phyloP scores from a whole-genome alignment of 768 basidiomycete genomes.

The Tylopilus vinaceipallidus region DNA sequence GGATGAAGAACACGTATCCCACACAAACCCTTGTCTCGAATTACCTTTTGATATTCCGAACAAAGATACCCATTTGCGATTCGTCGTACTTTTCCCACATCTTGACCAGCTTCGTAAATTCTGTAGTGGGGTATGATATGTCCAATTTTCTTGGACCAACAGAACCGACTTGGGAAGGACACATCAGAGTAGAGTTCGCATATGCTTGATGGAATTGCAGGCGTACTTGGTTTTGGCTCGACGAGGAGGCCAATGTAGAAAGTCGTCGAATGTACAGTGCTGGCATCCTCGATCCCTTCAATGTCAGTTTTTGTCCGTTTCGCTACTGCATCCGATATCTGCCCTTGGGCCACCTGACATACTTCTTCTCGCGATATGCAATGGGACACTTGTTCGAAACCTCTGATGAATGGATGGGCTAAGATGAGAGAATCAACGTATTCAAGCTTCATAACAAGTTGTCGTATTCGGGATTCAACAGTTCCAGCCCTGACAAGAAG shows the following conservation, averaged over 20 bases:
- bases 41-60: slow-evolving; percentile 91
- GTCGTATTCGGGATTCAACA: slow-evolving; percentile 95
- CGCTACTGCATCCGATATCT: slow-evolving; percentile 68
- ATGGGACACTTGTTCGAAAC: slow-evolving; percentile 84
- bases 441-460: slow-evolving; percentile 97
- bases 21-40: slow-evolving; percentile 12
- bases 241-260: slow-evolving; percentile 96
- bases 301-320: slow-evolving; percentile 78
- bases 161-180: slow-evolving; percentile 56
- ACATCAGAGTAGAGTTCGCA: slow-evolving; percentile 14
- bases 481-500: slow-evolving; percentile 75
- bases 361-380: slow-evolving; percentile 89
- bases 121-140: slow-evolving; percentile 94
- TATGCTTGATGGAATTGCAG: slow-evolving; percentile 16
- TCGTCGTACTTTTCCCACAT: slow-evolving; percentile 95
- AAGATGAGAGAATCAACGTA: slow-evolving; percentile 88
- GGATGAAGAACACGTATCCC: slow-evolving; percentile 20
- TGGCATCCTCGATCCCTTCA: slow-evolving; percentile 70
- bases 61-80: slow-evolving; percentile 88
- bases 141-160: slow-evolving; percentile 83
- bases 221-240: slow-evolving; percentile 85
- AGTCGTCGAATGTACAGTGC: slow-evolving; percentile 90
- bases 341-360: slow-evolving; percentile 83
- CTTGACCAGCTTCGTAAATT: slow-evolving; percentile 92
- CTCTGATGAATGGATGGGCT: slow-evolving; percentile 94